A percentile compares a stretch with the other conserved stretches of the same genome.
These are phyloP conservation scores for Immersiella caudata DNA, from an alignment of 495 filamentous ascomycete genomes.

Conservation along the genomic window DNA sequence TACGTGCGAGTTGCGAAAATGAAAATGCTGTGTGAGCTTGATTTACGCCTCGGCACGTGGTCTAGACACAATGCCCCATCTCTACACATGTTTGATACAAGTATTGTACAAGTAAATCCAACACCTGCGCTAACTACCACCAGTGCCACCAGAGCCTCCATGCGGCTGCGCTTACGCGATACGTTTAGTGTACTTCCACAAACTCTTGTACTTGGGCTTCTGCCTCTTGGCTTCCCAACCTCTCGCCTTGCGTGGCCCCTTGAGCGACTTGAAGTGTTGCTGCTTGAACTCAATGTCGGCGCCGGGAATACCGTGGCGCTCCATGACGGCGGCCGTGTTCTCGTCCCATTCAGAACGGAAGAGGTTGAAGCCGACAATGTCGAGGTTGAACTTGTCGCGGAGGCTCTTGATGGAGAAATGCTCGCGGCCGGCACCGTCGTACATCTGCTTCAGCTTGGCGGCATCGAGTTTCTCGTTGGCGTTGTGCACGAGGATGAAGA, in stretches of 20 bases:
- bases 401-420: constrained; percentile 73
- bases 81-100: constrained; percentile 29
- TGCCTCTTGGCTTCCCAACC: constrained; percentile 62
- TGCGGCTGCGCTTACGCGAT: constrained; percentile 31
- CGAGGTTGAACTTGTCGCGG: constrained; percentile 65
- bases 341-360: constrained; percentile 93
- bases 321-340: constrained; percentile 81
- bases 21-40: neutral
- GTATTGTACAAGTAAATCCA: constrained; percentile 21
- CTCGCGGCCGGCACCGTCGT: constrained; percentile 52
- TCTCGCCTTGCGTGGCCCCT: constrained; percentile 52
- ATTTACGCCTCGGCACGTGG: constrained; percentile 9
- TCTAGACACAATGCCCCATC: neutral
- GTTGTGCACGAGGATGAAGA: constrained; percentile 83
- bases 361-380: constrained; percentile 77
- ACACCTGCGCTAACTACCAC: neutral
- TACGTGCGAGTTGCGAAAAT: neutral
- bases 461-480: constrained; percentile 63
- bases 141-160: neutral
- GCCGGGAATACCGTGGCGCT: constrained; percentile 69
- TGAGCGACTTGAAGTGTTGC: constrained; percentile 59
- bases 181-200: constrained; percentile 58
- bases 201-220: constrained; percentile 55
- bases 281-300: constrained; percentile 83
- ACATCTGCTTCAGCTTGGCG: constrained; percentile 56